Conservation (phyloP, 345 rosid genomes). For the Pistacia integerrima region DNA sequence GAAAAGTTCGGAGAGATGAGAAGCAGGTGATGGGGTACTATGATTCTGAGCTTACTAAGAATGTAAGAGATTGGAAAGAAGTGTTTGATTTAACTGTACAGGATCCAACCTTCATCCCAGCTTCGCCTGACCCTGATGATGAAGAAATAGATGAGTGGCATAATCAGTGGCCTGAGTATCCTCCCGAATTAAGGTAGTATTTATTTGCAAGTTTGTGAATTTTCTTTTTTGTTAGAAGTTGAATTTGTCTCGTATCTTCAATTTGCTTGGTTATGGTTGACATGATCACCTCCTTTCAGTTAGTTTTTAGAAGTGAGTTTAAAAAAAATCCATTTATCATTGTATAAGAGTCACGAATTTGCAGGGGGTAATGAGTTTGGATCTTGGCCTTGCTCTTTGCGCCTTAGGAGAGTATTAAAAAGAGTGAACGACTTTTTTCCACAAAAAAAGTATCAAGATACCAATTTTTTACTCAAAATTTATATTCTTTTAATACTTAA, state of each 20-base stretch:
- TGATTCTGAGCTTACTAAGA: constrained; percentile 47
- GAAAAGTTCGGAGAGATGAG: constrained; percentile 36
- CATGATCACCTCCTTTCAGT: too few relatives aligned
- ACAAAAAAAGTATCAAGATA: too few relatives aligned
- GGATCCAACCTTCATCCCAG: constrained; percentile 25
- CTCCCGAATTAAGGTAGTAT: constrained; percentile 21
- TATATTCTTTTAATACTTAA: too few relatives aligned
- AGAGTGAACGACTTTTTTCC: too few relatives aligned
- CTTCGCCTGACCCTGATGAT: constrained; percentile 28
- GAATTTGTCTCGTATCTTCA: not conserved
- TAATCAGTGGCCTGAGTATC: constrained; percentile 20
- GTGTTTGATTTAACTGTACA: constrained; percentile 37
- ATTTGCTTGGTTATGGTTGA: too few relatives aligned
- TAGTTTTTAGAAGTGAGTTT: too few relatives aligned
- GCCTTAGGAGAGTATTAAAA: too few relatives aligned
- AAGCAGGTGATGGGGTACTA: constrained; percentile 35
- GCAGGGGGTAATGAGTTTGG: too few relatives aligned
- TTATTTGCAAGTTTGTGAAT: not conserved
- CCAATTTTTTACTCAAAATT: too few relatives aligned
- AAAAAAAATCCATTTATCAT: too few relatives aligned
- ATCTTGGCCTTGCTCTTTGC: too few relatives aligned
- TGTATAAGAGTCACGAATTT: too few relatives aligned
- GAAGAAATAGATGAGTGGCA: constrained; percentile 7
- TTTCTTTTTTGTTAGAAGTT: not conserved
- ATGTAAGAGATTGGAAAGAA: constrained; percentile 61